These are phyloP conservation scores for Xylariaceae sp. DNA, from an alignment of 2,329 filamentous ascomycete genomes.

Conservation along the genomic window DNA sequence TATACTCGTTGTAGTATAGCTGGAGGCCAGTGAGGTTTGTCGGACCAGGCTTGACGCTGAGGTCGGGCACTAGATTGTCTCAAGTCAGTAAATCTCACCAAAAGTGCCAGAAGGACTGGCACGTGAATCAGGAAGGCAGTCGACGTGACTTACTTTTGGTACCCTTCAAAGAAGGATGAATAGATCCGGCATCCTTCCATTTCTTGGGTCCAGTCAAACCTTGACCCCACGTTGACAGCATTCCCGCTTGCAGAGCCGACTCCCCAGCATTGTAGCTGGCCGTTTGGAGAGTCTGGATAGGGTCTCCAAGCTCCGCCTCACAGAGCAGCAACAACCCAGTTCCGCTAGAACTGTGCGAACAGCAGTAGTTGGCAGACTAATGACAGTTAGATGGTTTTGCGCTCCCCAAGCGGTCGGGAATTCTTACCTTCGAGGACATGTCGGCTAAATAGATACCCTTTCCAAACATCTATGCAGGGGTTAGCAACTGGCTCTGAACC, in stretches of 20 bases:
- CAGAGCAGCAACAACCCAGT: constrained; percentile 74
- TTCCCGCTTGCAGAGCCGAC: constrained; percentile 54
- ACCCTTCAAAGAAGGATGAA: constrained; percentile 61
- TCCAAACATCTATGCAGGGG: constrained; percentile 64
- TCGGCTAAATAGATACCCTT: constrained; percentile 88
- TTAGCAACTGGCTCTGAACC: constrained; percentile 31
- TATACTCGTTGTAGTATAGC: constrained; percentile 69
- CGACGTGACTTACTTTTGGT: constrained; percentile 52
- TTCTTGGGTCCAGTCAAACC: constrained; percentile 57
- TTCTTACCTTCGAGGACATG: constrained; percentile 62
- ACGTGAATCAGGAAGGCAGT: neutral
- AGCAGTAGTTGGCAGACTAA: constrained; percentile 69
- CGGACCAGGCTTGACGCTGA: constrained; percentile 38
- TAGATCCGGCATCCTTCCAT: constrained; percentile 70
- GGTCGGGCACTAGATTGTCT: constrained; percentile 42
- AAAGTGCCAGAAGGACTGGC: neutral
- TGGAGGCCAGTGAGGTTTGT: constrained; percentile 43
- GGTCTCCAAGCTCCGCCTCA: constrained; percentile 74
- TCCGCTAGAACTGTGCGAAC: constrained; percentile 53
- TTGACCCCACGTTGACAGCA: constrained; percentile 64
- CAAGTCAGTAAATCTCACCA: constrained; percentile 5
- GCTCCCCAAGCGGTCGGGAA: neutral
- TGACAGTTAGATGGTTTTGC: constrained; percentile 10
- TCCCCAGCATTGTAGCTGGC: constrained; percentile 59
- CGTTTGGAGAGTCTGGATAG: constrained; percentile 58